A percentile compares a stretch with the other conserved stretches of the same genome.
phyloP scores from a whole-genome alignment of 805 yeast genomes.

The Starmerella gropengiesseri region DNA sequence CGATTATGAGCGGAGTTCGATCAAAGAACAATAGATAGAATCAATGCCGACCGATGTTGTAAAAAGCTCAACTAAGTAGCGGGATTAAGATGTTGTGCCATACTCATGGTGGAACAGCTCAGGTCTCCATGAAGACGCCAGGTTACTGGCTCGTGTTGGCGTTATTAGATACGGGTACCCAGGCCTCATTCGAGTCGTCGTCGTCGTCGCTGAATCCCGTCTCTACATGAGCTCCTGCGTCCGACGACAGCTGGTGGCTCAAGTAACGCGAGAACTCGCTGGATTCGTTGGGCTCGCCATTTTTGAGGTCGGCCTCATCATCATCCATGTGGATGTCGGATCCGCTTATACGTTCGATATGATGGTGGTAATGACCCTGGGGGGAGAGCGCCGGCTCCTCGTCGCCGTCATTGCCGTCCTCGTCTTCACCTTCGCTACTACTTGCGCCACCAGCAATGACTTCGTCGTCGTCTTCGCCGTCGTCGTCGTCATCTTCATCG shows the following conservation, averaged over 20 bases:
- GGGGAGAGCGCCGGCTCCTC: not conserved
- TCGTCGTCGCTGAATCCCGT: slow-evolving; percentile 38
- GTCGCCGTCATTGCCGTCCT: not conserved
- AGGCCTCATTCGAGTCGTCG: slow-evolving; percentile 25
- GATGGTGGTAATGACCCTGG: not conserved
- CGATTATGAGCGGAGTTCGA: too few relatives aligned
- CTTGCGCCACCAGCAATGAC: slow-evolving; percentile 23
- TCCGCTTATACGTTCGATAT: not conserved
- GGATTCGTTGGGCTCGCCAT: slow-evolving; percentile 2
- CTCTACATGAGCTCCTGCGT: slow-evolving; percentile 27
- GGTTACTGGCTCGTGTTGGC: not conserved
- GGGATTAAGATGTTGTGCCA: not conserved
- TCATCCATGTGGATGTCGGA: not conserved
- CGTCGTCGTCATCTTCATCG: too few relatives aligned
- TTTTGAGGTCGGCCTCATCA: not conserved
- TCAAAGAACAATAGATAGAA: too few relatives aligned
- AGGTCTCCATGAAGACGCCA: not conserved
- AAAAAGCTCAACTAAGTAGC: not conserved
- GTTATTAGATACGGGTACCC: slow-evolving; percentile 18
- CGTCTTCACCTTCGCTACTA: not conserved
- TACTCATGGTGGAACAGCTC: too few relatives aligned
- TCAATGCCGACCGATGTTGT: too few relatives aligned
- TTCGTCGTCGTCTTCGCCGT: slow-evolving; percentile 26
- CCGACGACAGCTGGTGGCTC: slow-evolving; percentile 54
- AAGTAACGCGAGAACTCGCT: slow-evolving; percentile 62